These are phyloP conservation scores for Diaporthe sp. DNA, from an alignment of 2,329 filamentous ascomycete genomes.

Conservation along the genomic window DNA sequence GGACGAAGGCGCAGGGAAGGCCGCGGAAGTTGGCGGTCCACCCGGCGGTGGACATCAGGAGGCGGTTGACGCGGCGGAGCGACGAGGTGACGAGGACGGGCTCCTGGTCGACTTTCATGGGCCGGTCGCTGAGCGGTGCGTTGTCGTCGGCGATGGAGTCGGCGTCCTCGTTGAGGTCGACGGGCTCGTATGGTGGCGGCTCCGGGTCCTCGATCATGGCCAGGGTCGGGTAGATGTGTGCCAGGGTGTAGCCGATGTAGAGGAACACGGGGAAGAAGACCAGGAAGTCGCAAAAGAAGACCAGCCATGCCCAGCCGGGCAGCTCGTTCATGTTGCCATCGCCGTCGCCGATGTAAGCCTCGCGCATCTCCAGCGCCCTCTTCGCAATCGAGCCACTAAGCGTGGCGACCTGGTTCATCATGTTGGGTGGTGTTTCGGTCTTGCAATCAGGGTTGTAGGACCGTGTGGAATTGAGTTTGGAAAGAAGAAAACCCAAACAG, in stretches of 20 bases:
- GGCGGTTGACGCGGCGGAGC: constrained; percentile 62
- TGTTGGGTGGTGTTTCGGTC: constrained; percentile 6
- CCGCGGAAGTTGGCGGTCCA: constrained; percentile 78
- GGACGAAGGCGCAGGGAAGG: constrained; percentile 62
- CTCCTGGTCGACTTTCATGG: constrained; percentile 48
- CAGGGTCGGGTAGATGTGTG: constrained; percentile 64
- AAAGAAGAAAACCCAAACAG: neutral
- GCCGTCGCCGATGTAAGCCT: constrained; percentile 17
- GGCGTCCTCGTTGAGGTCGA: constrained; percentile 57
- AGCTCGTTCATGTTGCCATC: constrained; percentile 43
- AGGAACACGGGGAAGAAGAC: constrained; percentile 60
- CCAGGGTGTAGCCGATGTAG: constrained; percentile 62
- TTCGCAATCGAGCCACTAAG: constrained; percentile 34
- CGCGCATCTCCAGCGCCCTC: constrained; percentile 32
- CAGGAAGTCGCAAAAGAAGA: constrained; percentile 56
- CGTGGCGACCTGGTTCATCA: constrained; percentile 28
- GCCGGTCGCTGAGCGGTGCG: constrained; percentile 51
- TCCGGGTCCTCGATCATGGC: constrained; percentile 71
- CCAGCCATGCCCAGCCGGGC: constrained; percentile 54
- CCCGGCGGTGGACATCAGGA: constrained; percentile 74
- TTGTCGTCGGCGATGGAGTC: constrained; percentile 49
- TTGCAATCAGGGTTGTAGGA: neutral
- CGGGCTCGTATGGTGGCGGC: constrained; percentile 66
- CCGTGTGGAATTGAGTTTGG: neutral
- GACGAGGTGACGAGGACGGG: constrained; percentile 61